Evolutionary conservation across 2,329 filamentous ascomycete genomes (phyloP).

Genomic region (Colletotrichum liaoningense): DNA sequence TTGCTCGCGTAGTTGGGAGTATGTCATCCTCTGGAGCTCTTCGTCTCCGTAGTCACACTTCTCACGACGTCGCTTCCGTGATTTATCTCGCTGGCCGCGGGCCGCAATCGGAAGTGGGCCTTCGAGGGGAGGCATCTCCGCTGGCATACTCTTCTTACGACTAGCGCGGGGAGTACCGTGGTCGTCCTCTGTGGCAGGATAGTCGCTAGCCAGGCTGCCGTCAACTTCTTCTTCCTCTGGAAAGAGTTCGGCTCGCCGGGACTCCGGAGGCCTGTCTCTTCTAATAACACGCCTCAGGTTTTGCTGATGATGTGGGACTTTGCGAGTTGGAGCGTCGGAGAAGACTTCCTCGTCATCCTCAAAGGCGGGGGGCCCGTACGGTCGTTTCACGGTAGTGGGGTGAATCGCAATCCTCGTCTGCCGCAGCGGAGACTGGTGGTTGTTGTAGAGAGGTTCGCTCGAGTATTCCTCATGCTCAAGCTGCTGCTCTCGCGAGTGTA

Average conservation of each 20-base stretch:
- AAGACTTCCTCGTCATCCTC: slow-evolving; percentile 41
- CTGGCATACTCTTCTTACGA: slow-evolving; percentile 35
- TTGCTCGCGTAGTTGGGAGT: slow-evolving; percentile 60
- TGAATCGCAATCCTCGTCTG: slow-evolving; percentile 53
- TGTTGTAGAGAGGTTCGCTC: slow-evolving; percentile 15
- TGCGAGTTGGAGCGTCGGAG: slow-evolving; percentile 39
- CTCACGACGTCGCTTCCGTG: slow-evolving; percentile 55
- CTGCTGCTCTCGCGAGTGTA: slow-evolving; percentile 38
- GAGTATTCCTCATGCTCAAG: slow-evolving; percentile 13
- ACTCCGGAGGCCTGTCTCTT: not conserved
- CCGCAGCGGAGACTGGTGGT: slow-evolving; percentile 32
- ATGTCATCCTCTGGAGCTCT: slow-evolving; percentile 65
- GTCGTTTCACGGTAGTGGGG: slow-evolving; percentile 45
- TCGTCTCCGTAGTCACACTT: slow-evolving; percentile 69
- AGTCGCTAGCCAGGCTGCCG: slow-evolving; percentile 31
- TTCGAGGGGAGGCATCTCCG: slow-evolving; percentile 37
- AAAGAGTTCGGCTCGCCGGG: not conserved
- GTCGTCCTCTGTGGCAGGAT: slow-evolving; percentile 29
- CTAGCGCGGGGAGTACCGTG: slow-evolving; percentile 36
- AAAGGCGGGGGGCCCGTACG: slow-evolving; percentile 40
- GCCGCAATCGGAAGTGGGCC: slow-evolving; percentile 37
- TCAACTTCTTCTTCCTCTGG: slow-evolving; percentile 17
- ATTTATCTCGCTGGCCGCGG: slow-evolving; percentile 35
- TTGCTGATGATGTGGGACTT: slow-evolving; percentile 34
- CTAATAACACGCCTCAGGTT: slow-evolving; percentile 12